Conservation (phyloP, 148 eudicot genomes). For the Rhododendron molle region DNA sequence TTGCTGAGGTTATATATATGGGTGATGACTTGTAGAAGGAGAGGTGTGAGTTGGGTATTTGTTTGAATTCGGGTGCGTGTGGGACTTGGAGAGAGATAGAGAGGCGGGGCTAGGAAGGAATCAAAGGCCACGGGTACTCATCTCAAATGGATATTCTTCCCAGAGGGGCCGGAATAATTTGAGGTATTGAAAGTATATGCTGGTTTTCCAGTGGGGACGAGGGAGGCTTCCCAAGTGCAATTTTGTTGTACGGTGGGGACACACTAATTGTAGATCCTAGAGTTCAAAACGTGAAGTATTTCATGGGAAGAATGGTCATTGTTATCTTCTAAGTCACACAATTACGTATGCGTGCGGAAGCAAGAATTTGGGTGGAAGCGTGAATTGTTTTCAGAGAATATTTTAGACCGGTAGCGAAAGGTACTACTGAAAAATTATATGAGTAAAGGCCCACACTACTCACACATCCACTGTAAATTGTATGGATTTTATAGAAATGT, state of each 20-base stretch:
- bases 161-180: slow-evolving; percentile 4
- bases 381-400: not conserved
- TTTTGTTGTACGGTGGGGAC: not conserved
- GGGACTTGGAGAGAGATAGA: not conserved
- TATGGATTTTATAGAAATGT: too few species aligned
- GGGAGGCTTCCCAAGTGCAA: not conserved
- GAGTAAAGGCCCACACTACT: too few species aligned
- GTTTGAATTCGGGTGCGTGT: not conserved
- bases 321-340: too few species aligned
- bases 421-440: too few species aligned
- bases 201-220: not conserved
- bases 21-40: not conserved
- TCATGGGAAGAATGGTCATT: not conserved
- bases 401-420: not conserved
- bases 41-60: not conserved
- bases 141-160: not conserved
- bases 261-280: not conserved
- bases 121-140: not conserved
- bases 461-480: too few species aligned
- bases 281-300: not conserved
- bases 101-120: not conserved
- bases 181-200: slow-evolving; percentile 9
- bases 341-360: too few species aligned
- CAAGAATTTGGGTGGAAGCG: not conserved
- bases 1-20: not conserved